Conservation (phyloP, 257 asterid species). For the Prunella vulgaris region DNA sequence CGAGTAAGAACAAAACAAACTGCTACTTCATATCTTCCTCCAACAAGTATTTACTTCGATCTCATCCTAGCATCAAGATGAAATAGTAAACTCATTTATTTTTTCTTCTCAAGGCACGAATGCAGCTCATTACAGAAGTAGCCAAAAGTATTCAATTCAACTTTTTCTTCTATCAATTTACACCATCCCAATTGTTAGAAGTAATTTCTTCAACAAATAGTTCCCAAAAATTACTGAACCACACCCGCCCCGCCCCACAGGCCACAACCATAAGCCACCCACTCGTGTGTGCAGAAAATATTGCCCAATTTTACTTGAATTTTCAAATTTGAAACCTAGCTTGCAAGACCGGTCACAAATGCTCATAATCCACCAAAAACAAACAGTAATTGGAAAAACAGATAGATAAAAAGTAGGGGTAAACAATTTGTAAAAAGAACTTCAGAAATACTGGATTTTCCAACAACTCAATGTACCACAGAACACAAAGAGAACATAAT, state of each 20-base stretch:
- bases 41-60: background rate
- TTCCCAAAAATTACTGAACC: background rate
- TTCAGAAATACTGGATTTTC: background rate
- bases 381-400: background rate
- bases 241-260: background rate
- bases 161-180: background rate
- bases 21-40: background rate
- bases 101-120: conserved; percentile 4
- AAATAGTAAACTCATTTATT: background rate
- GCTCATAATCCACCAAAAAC: background rate
- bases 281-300: background rate
- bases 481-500: too few species aligned
- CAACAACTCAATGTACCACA: background rate
- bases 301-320: background rate
- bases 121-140: background rate
- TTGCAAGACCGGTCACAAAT: background rate
- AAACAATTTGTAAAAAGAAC: background rate
- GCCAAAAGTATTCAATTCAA: background rate
- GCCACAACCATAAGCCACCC: background rate
- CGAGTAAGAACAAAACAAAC: background rate
- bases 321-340: background rate
- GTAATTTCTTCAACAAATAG: background rate
- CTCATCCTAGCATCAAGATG: background rate
- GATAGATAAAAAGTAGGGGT: background rate
- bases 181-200: background rate